Evolutionary conservation across 1,139 yeast genomes (phyloP).

Genomic region (Petasospora rhodanensis): DNA sequence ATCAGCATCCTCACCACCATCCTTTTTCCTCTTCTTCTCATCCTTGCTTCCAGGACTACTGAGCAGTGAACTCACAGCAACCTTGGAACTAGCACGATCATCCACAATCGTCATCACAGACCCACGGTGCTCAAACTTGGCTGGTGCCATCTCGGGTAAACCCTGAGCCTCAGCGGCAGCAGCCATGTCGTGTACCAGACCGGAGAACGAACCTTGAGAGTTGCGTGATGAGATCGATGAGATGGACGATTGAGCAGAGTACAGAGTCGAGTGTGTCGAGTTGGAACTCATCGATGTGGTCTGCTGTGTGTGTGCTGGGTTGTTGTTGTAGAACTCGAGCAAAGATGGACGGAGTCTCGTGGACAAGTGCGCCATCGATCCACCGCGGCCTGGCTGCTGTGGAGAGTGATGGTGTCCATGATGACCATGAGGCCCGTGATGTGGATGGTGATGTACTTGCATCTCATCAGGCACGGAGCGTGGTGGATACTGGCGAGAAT

Average conservation of each 20-base stretch:
- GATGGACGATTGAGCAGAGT: slow-evolving; percentile 23
- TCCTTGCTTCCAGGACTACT: slow-evolving; percentile 7
- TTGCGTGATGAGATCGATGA: slow-evolving; percentile 23
- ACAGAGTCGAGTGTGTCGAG: slow-evolving; percentile 19
- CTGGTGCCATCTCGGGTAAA: too few species aligned
- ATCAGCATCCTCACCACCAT: slow-evolving; percentile 1
- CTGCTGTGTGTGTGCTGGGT: slow-evolving; percentile 8
- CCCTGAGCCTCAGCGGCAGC: too few species aligned
- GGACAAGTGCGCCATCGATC: slow-evolving; percentile 20
- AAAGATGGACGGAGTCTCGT: slow-evolving; percentile 42
- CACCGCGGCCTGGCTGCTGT: slow-evolving; percentile 7
- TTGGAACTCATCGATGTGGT: slow-evolving; percentile 20
- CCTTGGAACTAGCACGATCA: too few species aligned
- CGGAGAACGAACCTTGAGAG: slow-evolving; percentile 19
- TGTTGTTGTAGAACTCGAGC: slow-evolving; percentile 33
- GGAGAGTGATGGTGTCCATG: slow-evolving; percentile 1
- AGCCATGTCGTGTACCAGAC: slow-evolving; percentile 3
- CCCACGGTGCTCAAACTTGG: slow-evolving; percentile 1
- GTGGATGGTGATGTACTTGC: slow-evolving; percentile 3
- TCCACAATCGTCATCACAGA: slow-evolving; percentile 1
- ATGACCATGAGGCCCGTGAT: slow-evolving; percentile 7
- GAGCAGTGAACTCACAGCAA: slow-evolving; percentile 15
- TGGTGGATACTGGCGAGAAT: slow-evolving; percentile 15
- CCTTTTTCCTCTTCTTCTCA: slow-evolving; percentile 2
- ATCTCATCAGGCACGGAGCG: slow-evolving; percentile 23